A percentile compares a stretch with the other conserved stretches of the same genome.
Conservation (phyloP, 2,329 filamentous ascomycete genomes). For the Aspergillus hortae region DNA sequence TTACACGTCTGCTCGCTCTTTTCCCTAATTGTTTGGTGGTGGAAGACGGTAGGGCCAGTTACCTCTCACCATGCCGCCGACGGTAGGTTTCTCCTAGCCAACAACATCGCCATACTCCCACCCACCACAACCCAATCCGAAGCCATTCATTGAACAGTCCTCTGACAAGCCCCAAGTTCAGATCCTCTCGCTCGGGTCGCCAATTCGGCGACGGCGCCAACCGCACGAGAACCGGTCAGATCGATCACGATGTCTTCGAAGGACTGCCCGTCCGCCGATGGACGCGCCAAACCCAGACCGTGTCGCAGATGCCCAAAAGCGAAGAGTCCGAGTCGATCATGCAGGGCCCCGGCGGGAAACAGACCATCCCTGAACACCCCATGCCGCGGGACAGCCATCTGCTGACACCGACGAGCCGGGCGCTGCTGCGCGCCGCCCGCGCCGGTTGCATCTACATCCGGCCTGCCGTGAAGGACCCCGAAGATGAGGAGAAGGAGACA, state of each 20-base stretch:
- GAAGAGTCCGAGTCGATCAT: slow-evolving; percentile 50
- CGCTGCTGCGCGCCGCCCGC: slow-evolving; percentile 75
- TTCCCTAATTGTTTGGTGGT: slow-evolving; percentile 6
- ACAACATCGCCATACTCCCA: not conserved
- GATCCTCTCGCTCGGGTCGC: slow-evolving; percentile 55
- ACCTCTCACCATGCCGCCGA: slow-evolving; percentile 30
- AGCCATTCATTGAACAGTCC: not conserved
- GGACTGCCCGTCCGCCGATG: slow-evolving; percentile 89
- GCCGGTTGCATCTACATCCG: slow-evolving; percentile 74
- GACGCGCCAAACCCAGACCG: slow-evolving; percentile 66
- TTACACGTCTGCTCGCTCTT: not conserved
- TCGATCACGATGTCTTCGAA: slow-evolving; percentile 64
- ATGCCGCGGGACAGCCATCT: slow-evolving; percentile 86
- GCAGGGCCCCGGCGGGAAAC: slow-evolving; percentile 23
- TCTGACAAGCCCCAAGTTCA: slow-evolving; percentile 43
- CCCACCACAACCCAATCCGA: not conserved
- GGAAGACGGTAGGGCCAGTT: slow-evolving; percentile 6
- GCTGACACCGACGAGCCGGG: slow-evolving; percentile 73
- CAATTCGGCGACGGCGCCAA: slow-evolving; percentile 48
- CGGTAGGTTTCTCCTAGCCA: slow-evolving; percentile 25
- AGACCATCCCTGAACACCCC: slow-evolving; percentile 64
- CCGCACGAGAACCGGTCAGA: slow-evolving; percentile 44
- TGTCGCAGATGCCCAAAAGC: slow-evolving; percentile 63
- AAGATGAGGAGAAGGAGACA: slow-evolving; percentile 35
- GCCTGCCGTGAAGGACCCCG: slow-evolving; percentile 46